phyloP scores from a whole-genome alignment of 1,284 basidiomycete genomes.

The Puccinia novopanici region DNA sequence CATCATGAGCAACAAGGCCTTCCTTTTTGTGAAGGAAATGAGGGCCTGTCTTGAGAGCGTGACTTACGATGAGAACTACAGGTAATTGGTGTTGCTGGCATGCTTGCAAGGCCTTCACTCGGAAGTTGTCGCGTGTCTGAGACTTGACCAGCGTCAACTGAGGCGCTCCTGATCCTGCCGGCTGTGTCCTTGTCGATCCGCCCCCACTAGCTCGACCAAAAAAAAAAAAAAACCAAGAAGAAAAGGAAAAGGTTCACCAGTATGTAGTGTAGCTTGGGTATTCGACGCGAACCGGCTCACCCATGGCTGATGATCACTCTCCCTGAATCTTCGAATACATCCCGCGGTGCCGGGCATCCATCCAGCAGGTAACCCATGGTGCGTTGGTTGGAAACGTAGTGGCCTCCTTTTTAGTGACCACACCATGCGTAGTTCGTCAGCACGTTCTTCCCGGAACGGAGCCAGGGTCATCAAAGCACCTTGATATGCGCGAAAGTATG shows the following conservation, averaged over 20 bases:
- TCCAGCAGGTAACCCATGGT: conserved; percentile 38
- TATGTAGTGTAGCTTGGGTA: too few relatives aligned
- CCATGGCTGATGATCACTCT: conserved; percentile 43
- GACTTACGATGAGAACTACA: conserved; percentile 38
- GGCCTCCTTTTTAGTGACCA: conserved; percentile 6
- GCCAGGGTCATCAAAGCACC: neutral
- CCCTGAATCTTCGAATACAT: conserved; percentile 44
- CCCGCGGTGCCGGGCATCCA: conserved; percentile 33
- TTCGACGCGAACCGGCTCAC: neutral
- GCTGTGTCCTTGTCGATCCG: conserved; percentile 20
- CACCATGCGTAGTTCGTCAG: too few relatives aligned
- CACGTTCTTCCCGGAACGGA: neutral
- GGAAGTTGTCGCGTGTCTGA: conserved; percentile 14
- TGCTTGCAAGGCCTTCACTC: conserved; percentile 22
- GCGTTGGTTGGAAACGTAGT: conserved; percentile 30
- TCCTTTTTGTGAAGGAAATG: neutral
- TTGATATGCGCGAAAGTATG: conserved; percentile 48
- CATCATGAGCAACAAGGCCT: neutral
- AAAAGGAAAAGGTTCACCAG: too few relatives aligned
- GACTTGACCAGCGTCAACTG: conserved; percentile 34
- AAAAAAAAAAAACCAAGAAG: too few relatives aligned
- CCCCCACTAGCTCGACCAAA: too few relatives aligned
- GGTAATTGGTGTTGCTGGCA: conserved; percentile 28
- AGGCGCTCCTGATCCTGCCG: neutral
- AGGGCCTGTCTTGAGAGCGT: neutral